Evolutionary conservation across 805 yeast species (phyloP), one percentile per base, ranked within the genome.

Genomic region (Spathaspora girioi): DNA sequence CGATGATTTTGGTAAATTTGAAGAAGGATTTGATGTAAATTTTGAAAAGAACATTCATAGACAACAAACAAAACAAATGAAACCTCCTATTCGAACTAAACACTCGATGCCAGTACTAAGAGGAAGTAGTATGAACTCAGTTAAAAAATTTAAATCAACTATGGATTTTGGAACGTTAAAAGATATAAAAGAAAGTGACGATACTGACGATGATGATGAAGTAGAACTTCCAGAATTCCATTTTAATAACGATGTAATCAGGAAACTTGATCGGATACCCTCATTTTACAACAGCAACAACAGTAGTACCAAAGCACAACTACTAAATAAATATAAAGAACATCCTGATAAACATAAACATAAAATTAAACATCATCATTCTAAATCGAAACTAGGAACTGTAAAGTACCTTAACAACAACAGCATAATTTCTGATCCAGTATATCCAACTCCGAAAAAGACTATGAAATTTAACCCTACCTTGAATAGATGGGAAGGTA

Each of bases 401-500:
- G 68, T 71, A 8, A 59, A 62, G 46, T 67, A 66, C 48, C 50
- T 70, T 10, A 70, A 68, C 46, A 20, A 52, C 46, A 20, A 59
- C 52, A 27, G 58, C 57, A 32, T 52, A 8, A 42, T 48, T 7
- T 17, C 47, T 9, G 31, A 4, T 48, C 59, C 26, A 44, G 59
- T 48, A 44, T 56, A 42, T 55, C 60, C 61, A 1, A 58, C 57
- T 1, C 52, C 58, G 18, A 63, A 60, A 43, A 53, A 57, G n/a
- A 62, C 56, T 20, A 82, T 85, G 84, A 71, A 69, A 45, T 85
- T 73, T 59, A 83, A 85, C 56, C 77, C 84, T 1, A 64, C 65
- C 14, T 69, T 74, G 46, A 71, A 71, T 56, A 68, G 70, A 44
- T 85, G 89, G 90, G 84, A 80, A 57, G 89, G 89, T 3, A 84